Evolutionary conservation across 768 basidiomycete species (phyloP).

Genomic region (Tylopilus rubrobrunneus): DNA sequence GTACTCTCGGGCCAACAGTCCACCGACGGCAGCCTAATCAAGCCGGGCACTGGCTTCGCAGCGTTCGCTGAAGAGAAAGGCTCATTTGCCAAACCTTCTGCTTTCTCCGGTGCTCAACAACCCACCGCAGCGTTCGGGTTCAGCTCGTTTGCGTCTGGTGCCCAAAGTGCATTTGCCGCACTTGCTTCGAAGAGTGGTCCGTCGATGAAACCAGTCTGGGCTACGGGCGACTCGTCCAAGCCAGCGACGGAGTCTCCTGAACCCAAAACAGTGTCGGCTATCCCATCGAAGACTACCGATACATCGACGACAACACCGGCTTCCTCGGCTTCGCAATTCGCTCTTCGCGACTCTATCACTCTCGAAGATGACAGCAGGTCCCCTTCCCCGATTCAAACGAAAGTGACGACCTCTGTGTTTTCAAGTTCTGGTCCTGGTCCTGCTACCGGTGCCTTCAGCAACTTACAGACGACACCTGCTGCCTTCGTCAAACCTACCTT

Average conservation of each 20-base stretch:
- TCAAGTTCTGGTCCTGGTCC: constrained; percentile 24
- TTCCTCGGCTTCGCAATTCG: not conserved
- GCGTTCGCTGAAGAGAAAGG: constrained; percentile 25
- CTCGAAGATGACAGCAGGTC: constrained; percentile 26
- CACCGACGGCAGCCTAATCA: constrained; percentile 23
- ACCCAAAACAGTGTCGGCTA: constrained; percentile 11
- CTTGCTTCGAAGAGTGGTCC: constrained; percentile 13
- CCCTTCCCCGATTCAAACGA: constrained; percentile 18
- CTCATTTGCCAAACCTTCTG: constrained; percentile 22
- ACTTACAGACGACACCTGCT: constrained; percentile 30
- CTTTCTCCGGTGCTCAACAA: constrained; percentile 18
- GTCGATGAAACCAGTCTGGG: constrained; percentile 24
- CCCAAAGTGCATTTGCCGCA: constrained; percentile 29
- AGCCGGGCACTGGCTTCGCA: constrained; percentile 36
- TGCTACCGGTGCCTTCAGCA: constrained; percentile 39
- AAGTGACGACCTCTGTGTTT: constrained; percentile 6
- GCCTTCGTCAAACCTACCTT: constrained; percentile 36
- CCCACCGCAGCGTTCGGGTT: constrained; percentile 26
- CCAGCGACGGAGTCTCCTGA: constrained; percentile 8
- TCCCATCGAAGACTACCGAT: constrained; percentile 1
- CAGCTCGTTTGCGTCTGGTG: constrained; percentile 31
- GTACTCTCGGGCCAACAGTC: constrained; percentile 12
- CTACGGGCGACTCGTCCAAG: constrained; percentile 7
- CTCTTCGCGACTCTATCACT: constrained; percentile 10
- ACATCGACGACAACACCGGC: not conserved